Evolutionary conservation across 352 stramenopile species (phyloP).

Genomic region (Albugo laibachii): DNA sequence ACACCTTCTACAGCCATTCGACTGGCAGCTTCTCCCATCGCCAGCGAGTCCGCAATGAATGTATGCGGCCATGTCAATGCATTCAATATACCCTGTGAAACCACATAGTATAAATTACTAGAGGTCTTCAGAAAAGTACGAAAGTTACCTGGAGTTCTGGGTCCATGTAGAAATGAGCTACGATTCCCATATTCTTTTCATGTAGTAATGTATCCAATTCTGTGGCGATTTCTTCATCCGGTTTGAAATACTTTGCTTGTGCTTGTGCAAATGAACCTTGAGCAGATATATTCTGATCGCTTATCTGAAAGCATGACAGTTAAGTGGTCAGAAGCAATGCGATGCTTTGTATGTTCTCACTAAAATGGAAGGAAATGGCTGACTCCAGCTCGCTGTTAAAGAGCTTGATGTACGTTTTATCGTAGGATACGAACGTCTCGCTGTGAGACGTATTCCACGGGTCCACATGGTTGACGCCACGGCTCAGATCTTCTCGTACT

Average conservation of each 20-base stretch:
- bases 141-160: constrained; percentile 85
- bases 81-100: constrained; percentile 38
- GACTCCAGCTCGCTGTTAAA: no score
- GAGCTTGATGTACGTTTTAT: no score
- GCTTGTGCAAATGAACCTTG: constrained; percentile 65
- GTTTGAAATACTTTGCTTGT: constrained; percentile 73
- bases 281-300: no score
- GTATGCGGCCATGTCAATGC: constrained; percentile 79
- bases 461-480: no score
- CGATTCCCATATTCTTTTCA: constrained; percentile 89
- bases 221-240: constrained; percentile 70
- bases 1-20: constrained; percentile 86
- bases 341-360: no score
- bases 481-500: no score
- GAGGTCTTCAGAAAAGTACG: not conserved
- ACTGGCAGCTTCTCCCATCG: constrained; percentile 93
- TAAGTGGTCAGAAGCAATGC: no score
- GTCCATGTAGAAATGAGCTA: constrained; percentile 98
- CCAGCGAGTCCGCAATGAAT: constrained; percentile 90
- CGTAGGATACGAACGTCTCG: no score
- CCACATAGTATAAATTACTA: not conserved
- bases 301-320: no score
- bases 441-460: no score
- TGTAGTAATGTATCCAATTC: constrained; percentile 73
- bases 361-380: no score